Evolutionary conservation across 1,284 basidiomycete genomes (phyloP), one percentile per base, ranked within the genome.

Genomic region (Ceratobasidium theobromae): DNA sequence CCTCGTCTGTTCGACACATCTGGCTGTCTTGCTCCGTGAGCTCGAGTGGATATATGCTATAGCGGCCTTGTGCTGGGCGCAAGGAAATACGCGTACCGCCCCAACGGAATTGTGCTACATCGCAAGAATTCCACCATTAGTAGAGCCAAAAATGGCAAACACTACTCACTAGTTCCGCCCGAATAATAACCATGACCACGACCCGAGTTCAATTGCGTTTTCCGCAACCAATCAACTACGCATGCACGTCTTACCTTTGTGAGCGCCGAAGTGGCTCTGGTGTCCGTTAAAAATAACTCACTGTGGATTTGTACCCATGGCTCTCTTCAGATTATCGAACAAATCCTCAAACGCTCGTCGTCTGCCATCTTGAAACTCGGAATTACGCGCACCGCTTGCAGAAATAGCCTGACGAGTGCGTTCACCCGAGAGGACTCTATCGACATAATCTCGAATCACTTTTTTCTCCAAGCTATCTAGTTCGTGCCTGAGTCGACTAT

Each of bases 1-100:
- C 28, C 11, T 57, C 65, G 33, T 69, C 43, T 12, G 51, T 51
- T n/a, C 53, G 65, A 28, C 66, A 41, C 32, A 46, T n/a, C 18
- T 54, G 51, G 28, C 45, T 69, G 28, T 69, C 68, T 49, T 54
- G 38, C 25, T 69, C 68, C 21, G 68, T 65, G 28, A 67, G 38
- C n/a, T 64, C 65, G 4, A 69, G 48, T 4, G 68, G 46, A 43
- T 60, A 69, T 11, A 67, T 53, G 1, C 45, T 40, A 45, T 53
- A 32, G 18, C 54, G 52, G 46, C 12, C 52, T 18, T 38, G 58
- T n/a, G 46, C 58, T 35, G 23, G 45, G 2, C n/a, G 46, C 4
- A 8, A n/a, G 23, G 48, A 11, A 27, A 18, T 33, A 18, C 28
- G 33, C 12, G 28, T 51, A 4, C 58, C 58, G 33, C 46, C 45